Base-by-base conservation (phyloP, 768 basidiomycete species). In the Fomitopsis serialis region DNA sequence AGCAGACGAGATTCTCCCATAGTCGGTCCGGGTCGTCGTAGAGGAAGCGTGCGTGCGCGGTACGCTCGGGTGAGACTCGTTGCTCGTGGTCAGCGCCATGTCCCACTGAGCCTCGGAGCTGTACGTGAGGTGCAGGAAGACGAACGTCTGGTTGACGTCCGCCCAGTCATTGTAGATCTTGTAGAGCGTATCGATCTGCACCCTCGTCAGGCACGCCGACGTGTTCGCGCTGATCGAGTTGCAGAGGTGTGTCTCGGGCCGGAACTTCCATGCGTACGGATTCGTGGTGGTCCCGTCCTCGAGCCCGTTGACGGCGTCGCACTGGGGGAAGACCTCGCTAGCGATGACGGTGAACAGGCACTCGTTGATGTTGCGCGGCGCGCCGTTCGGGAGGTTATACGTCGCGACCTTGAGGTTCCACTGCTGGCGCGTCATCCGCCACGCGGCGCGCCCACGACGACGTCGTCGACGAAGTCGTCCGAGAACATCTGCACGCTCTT, bases 391-490 rank as follows among this genome's bases (percentile, higher is more conserved):
- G 44, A 63, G 55, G 25, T 61, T 59, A 48, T 58, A 57, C 13
- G 61, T 42, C 27, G 60, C 62, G 35, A 60, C 61, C 35, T 63
- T 60, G 13, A 63, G 29, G 4, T 58, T 58, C 62, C 62, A 63
- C 15, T 52, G 50, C 44, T 61, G 58, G 29, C 58, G 60, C 15
- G 59, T 58, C 57, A 54, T 56, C 60, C 60, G 58, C 36, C 60
- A 60, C 7, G 68, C 68, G 68, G 68, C 13, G 66, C 57, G 2
- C 68, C 68, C 35, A 65, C 61, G 37, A 69, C 65, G 37, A 66
- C 54, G 21, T 64, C 68, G 46, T 68, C 65, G 29, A n/a, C n/a
- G 52, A 69, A 69, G 47, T 69, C 68, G 2, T 66, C 65, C 1
- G 68, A 66, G 36, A 63, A 69, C 19, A 53, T 47, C 37, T 63